Conservation (phyloP, 768 basidiomycete species). For the Hericium erinaceus region DNA sequence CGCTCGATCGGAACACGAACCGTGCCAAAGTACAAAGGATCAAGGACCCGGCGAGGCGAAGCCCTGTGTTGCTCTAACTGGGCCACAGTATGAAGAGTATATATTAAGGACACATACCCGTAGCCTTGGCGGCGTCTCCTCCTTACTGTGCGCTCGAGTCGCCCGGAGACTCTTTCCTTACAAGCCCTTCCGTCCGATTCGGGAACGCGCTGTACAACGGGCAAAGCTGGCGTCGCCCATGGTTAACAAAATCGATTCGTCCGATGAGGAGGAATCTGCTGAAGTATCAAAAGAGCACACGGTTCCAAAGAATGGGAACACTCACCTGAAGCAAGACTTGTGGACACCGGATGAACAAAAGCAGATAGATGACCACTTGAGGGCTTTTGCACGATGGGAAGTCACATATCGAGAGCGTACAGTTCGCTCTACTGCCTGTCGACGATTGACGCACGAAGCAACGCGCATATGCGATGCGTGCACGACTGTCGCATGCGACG, state of each 20-base stretch:
- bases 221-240: neutral
- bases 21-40: too few relatives aligned
- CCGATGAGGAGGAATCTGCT: too few relatives aligned
- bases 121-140: slow-evolving; percentile 1
- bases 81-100: neutral
- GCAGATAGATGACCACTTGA: neutral
- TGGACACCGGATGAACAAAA: neutral
- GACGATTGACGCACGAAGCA: neutral
- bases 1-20: neutral
- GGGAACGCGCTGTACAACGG: neutral
- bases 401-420: neutral
- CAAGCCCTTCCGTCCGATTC: neutral
- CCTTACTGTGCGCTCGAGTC: neutral
- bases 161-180: neutral
- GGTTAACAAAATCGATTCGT: too few relatives aligned
- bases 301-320: neutral
- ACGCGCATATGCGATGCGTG: neutral
- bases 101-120: slow-evolving; percentile 4
- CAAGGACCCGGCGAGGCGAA: too few relatives aligned
- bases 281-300: too few relatives aligned
- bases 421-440: neutral
- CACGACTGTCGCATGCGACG: neutral
- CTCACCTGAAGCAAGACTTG: neutral
- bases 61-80: neutral
- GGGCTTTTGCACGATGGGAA: neutral